Base-by-base conservation (phyloP, 495 filamentous ascomycete species). In the Aspergillus saccharolyticus region DNA sequence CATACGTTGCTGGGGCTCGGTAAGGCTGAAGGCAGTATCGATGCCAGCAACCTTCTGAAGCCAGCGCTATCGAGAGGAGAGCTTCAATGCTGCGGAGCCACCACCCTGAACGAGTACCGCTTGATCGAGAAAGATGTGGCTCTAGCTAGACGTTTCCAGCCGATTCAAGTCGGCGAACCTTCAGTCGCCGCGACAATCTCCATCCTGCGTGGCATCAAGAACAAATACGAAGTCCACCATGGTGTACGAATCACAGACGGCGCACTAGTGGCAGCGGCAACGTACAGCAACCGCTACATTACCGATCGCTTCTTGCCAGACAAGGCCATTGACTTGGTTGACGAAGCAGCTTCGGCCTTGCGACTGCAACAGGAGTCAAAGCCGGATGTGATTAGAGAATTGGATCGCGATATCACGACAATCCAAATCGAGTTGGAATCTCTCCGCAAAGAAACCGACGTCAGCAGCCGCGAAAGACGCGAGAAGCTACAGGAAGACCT, bases 381-480 rank as follows among this genome's bases (percentile, higher is more conserved):
- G 60, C 94, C 94, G 0, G 94, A 98, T 57, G 83, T 90, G 15
- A 97, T 98, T 25, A 85, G 91, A 66, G 83, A 88, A 51, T 80
- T 97, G 18, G 94, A 97, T 64, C 89, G 93, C 48, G 87, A 89
- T 64, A 96, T 98, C 50, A 92, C 96, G 78, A 97, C 94, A 0
- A 89, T 97, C 42, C 93, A 96, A 63, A 98, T 98, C 62, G 94
- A 98, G 70, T 79, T 98, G 1, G 94, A 98, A 68, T 96, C 92
- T 52, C 79, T 98, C 25, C 83, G 94, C 50, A 97, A 97, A 61
- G 94, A 98, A 70, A 96, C 85, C 15, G 94, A 98, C 64, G 75
- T 95, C 43, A 84, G 85, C 14, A 96, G 90, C 58, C 83, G 83
- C 58, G 94, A 97, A 71, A 84, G 94, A n/a, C 82, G 90, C 20